A percentile compares a stretch with the other conserved stretches of the same genome.
phyloP scores from a whole-genome alignment of 176 grass and related monocot species.

The Carex scoparia region DNA sequence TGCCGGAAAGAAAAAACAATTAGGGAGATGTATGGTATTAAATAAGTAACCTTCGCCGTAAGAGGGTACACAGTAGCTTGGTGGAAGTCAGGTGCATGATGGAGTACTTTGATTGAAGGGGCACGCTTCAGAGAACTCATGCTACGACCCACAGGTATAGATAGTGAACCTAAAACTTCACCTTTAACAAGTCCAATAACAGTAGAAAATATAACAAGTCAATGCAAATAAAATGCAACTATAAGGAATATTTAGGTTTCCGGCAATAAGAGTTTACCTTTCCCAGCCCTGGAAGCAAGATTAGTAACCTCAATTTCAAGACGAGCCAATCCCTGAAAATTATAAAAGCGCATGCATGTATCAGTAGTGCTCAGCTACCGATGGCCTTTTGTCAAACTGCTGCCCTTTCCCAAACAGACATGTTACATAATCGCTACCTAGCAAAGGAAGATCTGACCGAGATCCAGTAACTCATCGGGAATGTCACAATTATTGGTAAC shows the following conservation, averaged over 20 bases:
- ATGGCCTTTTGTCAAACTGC: neutral
- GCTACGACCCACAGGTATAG: conserved; percentile 70
- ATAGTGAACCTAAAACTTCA: conserved; percentile 85
- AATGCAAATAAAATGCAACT: conserved; percentile 1
- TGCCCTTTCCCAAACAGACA: neutral
- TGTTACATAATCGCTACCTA: neutral
- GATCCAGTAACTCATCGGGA: neutral
- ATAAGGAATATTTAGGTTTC: conserved; percentile 4
- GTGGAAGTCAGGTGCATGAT: conserved; percentile 53
- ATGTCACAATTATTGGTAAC: neutral
- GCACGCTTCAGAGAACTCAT: conserved; percentile 68
- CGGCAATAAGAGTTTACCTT: conserved; percentile 46
- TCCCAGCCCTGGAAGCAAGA: conserved; percentile 83
- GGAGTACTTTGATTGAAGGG: conserved; percentile 78
- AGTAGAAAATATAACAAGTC: neutral
- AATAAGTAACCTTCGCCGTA: conserved; percentile 53
- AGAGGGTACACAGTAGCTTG: conserved; percentile 57
- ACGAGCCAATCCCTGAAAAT: conserved; percentile 77
- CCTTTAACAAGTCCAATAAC: conserved; percentile 37
- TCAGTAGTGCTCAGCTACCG: neutral
- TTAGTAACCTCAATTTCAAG: conserved; percentile 99
- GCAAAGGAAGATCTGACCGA: neutral
- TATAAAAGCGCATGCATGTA: neutral
- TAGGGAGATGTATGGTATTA: neutral
- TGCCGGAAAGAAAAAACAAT: conserved; percentile 6